Base-by-base conservation (phyloP, 2,329 filamentous ascomycete species). In the Albifimbria verrucaria region DNA sequence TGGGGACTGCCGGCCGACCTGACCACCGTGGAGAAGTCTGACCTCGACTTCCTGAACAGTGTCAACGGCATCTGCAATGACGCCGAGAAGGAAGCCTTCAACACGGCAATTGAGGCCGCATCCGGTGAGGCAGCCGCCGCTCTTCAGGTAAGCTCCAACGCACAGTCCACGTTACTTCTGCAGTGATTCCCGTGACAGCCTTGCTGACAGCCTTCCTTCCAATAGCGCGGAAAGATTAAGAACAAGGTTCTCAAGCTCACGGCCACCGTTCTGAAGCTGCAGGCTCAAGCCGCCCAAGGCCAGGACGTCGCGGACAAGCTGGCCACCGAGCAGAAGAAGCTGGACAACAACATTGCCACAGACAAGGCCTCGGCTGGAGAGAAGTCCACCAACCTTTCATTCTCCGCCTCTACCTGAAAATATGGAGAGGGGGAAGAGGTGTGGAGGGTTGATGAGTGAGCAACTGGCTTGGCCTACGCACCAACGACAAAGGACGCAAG, bases 181-280 rank as follows among this genome's bases (percentile, higher is more conserved):
- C 1, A 4, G 1, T 18, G 9, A 18, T 43, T 11, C 21, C 41
- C n/a, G 18, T 7, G 15, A 44, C 42, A 44, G n/a, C 20, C n/a
- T 12, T 21, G 25, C 44, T 47, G 15, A 47, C 44, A 25, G 15
- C 4, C 15, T 7, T 18, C 10, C 23, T 21, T 10, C 23, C 7
- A 36, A 46, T 51, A 77, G 74, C 71, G 74, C 50, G 79, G 79
- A 62, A 82, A 83, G 70, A 82, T 77, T 55, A 80, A 81, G 76
- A 83, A 82, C 74, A 83, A 83, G 70, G 77, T 83, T 17, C 67
- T 83, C 50, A 83, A 84, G 70, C 70, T 83, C 56, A 76, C 74
- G 39, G 77, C 79, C 24, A 77, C 77, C 49, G 68, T 81, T 26
- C 65, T 82, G 25, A 70, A 75, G 58, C 75, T 83, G 9, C 68